Evolutionary conservation across 805 yeast species (phyloP), one percentile per base, ranked within the genome.

Genomic region (Ogataea siamensis): DNA sequence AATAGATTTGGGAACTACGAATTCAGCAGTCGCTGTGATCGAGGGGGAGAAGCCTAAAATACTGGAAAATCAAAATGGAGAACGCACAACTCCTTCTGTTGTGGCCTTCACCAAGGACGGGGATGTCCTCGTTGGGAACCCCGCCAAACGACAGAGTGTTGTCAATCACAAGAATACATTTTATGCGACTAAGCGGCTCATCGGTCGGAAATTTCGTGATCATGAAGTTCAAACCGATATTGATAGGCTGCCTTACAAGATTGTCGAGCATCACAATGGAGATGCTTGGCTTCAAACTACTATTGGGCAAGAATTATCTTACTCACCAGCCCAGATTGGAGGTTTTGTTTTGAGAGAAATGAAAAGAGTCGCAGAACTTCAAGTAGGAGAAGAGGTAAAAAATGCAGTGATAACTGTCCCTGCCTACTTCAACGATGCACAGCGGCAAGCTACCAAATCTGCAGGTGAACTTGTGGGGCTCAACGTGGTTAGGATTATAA

Each of bases 321-420:
- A 88, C 74, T 88, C 96, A 34, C 97, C 97, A 39, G 89, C 94
- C 43, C 96, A 88, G 68, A 85, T 88, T 55, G 96, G 96, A 59
- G 96, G 96, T 40, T 86, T 88, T 60, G 74, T 88, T 39, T 75
- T 88, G 58, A 83, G 83, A 74, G 87, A 89, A 73, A 88, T 88
- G 96, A 89, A 87, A 78, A 89, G 81, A 68, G 85, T 95, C 46
- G 95, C 96, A 45, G 96, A 87, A 66, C 74, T 76, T 40, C 78
- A 83, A 68, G 69, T 88, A 53, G 87, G 85, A 61, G 78, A 81
- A 70, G 65, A 80, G 24, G 84, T 83, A 46, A 83, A 79, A 73
- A 85, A 86, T 67, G 95, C 97, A 29, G 94, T 84, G 44, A 89
- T 84, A 47, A 84, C 94, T 33, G 89, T 87, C 46, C 94, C 94